A percentile compares a stretch with the other conserved stretches of the same genome.
phyloP scores from a whole-genome alignment of 179 eudicot genomes.

The Patellifolia procumbens region DNA sequence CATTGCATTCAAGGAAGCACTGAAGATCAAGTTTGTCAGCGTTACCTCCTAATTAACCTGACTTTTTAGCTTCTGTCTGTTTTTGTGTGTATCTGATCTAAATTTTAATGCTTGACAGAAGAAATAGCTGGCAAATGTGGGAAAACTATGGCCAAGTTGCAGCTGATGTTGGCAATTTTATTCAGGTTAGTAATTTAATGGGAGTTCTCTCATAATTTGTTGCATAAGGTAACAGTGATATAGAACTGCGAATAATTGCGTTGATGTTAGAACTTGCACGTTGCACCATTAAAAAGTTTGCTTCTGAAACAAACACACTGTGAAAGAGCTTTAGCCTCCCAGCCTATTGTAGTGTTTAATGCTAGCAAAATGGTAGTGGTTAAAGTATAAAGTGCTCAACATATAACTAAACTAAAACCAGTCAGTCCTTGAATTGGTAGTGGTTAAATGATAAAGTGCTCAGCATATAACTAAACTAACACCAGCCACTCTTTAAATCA shows the following conservation, averaged over 20 bases:
- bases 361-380: not conserved
- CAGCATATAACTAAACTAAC: not conserved
- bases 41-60: constrained; percentile 20
- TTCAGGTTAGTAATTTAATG: constrained; percentile 45
- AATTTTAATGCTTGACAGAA: constrained; percentile 39
- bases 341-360: not conserved
- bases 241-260: not conserved
- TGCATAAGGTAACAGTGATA: not conserved
- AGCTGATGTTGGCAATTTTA: constrained; percentile 73
- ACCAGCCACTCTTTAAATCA: not conserved
- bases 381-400: not conserved
- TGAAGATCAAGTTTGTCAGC: constrained; percentile 69
- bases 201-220: constrained; percentile 6
- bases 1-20: constrained; percentile 88
- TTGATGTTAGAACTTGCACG: not conserved
- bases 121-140: constrained; percentile 98
- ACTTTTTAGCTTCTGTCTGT: constrained; percentile 3
- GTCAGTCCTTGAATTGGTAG: not conserved
- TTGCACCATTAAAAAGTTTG: not conserved
- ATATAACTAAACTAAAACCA: not conserved
- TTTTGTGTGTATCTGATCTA: not conserved
- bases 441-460: not conserved
- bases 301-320: not conserved
- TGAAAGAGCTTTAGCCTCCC: not conserved
- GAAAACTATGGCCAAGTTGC: constrained; percentile 84